A percentile compares a stretch with the other conserved stretches of the same genome.
Evolutionary conservation across 192 early-diverging fungal genomes (phyloP).

Genomic region (Coemansia sp.): DNA sequence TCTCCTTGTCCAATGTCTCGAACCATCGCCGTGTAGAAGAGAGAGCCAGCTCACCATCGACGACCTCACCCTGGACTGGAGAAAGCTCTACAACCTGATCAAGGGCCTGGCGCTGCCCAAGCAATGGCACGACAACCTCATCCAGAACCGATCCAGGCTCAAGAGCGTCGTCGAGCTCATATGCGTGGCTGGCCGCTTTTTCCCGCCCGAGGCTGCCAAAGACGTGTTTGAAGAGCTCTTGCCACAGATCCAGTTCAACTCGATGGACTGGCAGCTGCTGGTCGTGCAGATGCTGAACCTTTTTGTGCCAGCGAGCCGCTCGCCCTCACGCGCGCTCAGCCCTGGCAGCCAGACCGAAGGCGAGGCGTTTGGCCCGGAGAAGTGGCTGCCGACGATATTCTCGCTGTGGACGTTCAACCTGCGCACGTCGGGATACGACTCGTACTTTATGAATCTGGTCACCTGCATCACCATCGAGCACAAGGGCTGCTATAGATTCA

Average conservation of each 20-base stretch:
- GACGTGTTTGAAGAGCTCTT: slow-evolving; percentile 80
- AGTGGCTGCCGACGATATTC: slow-evolving; percentile 81
- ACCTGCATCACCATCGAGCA: slow-evolving; percentile 60
- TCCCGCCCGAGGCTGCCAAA: slow-evolving; percentile 57
- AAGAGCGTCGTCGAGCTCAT: slow-evolving; percentile 26
- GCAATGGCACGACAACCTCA: slow-evolving; percentile 58
- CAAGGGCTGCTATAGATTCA: slow-evolving; percentile 27
- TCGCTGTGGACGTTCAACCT: slow-evolving; percentile 76
- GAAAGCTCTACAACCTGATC: slow-evolving; percentile 65
- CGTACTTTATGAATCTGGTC: slow-evolving; percentile 68
- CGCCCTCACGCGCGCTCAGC: too few species aligned
- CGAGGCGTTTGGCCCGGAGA: slow-evolving; percentile 42
- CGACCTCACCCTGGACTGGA: slow-evolving; percentile 70
- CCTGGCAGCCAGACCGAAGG: too few species aligned
- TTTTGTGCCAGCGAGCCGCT: slow-evolving; percentile 62
- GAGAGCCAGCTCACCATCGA: slow-evolving; percentile 53
- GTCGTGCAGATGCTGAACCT: slow-evolving; percentile 59
- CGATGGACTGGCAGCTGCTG: slow-evolving; percentile 56
- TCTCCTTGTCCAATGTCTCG: too few species aligned
- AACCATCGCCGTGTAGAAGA: slow-evolving; percentile 45
- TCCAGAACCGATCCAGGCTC: slow-evolving; percentile 46
- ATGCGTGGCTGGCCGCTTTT: slow-evolving; percentile 49
- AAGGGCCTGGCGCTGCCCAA: slow-evolving; percentile 59
- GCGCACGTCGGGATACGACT: slow-evolving; percentile 57
- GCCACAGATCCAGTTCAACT: slow-evolving; percentile 69